Evolutionary conservation across 1,284 basidiomycete genomes (phyloP).

Genomic region (Neolentinus lepideus): DNA sequence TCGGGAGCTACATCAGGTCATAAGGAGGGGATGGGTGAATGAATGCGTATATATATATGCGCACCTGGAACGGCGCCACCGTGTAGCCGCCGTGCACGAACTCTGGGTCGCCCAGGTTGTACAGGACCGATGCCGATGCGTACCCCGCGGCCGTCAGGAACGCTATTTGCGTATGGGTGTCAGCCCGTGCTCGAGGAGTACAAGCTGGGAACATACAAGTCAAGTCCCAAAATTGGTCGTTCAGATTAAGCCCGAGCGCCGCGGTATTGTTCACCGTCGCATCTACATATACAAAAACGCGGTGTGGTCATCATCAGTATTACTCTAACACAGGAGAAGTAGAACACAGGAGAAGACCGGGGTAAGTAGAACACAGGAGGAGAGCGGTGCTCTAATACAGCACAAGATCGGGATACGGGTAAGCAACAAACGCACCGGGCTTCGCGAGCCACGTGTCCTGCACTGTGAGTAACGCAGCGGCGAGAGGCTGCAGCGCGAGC

Average conservation of each 20-base stretch:
- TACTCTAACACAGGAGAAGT: too few species aligned
- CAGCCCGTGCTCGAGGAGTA: background rate
- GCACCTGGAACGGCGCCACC: conserved; percentile 35
- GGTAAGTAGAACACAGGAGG: too few species aligned
- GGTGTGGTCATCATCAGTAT: too few species aligned
- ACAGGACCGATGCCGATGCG: conserved; percentile 39
- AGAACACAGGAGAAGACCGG: too few species aligned
- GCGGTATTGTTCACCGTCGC: conserved; percentile 26
- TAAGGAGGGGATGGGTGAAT: background rate
- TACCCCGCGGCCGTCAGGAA: conserved; percentile 48
- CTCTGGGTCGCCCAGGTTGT: conserved; percentile 33
- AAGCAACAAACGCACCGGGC: conserved; percentile 23
- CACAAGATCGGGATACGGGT: too few species aligned
- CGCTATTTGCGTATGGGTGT: conserved; percentile 19
- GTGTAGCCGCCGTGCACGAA: conserved; percentile 38
- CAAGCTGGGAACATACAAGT: conserved; percentile 27
- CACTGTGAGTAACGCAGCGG: conserved; percentile 39
- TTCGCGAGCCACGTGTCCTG: conserved; percentile 32
- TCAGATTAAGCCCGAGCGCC: conserved; percentile 36
- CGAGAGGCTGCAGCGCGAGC: conserved; percentile 40
- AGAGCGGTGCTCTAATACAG: too few species aligned
- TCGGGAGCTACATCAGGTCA: conserved; percentile 14
- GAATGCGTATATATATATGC: background rate
- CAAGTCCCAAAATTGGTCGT: conserved; percentile 34
- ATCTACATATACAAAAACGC: conserved; percentile 18